These are phyloP conservation scores for Fusarium sp. DNA, from an alignment of 2,329 filamentous ascomycete species.

Conservation along the genomic window DNA sequence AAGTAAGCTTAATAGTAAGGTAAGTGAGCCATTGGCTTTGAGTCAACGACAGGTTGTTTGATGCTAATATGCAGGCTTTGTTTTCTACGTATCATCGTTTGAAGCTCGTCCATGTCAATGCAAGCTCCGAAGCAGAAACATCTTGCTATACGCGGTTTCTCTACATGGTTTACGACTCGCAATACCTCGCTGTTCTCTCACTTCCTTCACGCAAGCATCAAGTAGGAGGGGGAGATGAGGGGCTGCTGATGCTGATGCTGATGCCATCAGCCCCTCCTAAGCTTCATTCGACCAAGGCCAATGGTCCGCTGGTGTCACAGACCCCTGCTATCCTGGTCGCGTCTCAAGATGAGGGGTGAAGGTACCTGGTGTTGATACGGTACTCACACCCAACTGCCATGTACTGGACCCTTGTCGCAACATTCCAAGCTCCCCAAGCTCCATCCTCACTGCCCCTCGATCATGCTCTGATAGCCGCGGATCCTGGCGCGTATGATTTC, in stretches of 20 bases:
- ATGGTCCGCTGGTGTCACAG: constrained; percentile 37
- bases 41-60: neutral
- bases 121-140: neutral
- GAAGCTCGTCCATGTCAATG: neutral
- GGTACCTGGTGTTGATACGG: constrained; percentile 35
- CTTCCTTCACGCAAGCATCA: constrained; percentile 3
- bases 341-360: constrained; percentile 32
- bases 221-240: constrained; percentile 16
- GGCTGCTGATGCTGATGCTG: neutral
- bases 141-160: neutral
- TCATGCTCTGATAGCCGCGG: constrained; percentile 32
- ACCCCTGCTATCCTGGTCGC: constrained; percentile 32
- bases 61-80: neutral
- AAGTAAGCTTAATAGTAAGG: neutral
- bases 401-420: constrained; percentile 36
- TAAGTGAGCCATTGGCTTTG: constrained; percentile 1
- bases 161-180: neutral
- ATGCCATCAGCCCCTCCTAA: constrained; percentile 26
- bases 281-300: constrained; percentile 35
- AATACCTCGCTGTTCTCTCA: constrained; percentile 12
- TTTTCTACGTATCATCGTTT: neutral
- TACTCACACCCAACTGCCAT: constrained; percentile 9
- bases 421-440: constrained; percentile 34
- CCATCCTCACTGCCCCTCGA: constrained; percentile 34
- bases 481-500: constrained; percentile 43